A percentile compares a stretch with the other conserved stretches of the same genome.
phyloP scores from a whole-genome alignment of 257 asterid genomes.

The Henckelia pumila region DNA sequence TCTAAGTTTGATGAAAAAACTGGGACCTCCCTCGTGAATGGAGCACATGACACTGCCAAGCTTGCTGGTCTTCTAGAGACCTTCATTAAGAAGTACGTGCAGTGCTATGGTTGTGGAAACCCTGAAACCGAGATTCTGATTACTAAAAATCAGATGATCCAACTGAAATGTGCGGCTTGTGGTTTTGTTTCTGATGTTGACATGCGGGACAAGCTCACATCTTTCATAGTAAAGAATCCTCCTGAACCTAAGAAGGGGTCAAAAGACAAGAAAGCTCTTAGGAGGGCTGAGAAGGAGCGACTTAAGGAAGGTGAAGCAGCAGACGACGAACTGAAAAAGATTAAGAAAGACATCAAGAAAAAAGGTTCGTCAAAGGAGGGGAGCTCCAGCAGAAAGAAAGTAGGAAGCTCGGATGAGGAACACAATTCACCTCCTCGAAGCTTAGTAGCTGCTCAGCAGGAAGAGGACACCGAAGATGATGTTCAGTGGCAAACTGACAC shows the following conservation, averaged over 20 bases:
- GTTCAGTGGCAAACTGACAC: conserved; percentile 89
- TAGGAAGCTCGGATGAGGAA: conserved; percentile 50
- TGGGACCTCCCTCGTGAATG: conserved; percentile 74
- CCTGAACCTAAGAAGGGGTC: conserved; percentile 67
- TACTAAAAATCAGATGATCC: conserved; percentile 64
- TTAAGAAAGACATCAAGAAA: conserved; percentile 43
- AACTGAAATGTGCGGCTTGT: conserved; percentile 75
- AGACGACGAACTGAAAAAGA: conserved; percentile 70
- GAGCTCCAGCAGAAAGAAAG: conserved; percentile 44
- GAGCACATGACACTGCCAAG: conserved; percentile 74
- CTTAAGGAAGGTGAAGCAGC: conserved; percentile 81
- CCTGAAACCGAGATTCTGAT: conserved; percentile 74
- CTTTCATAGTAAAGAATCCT: conserved; percentile 73
- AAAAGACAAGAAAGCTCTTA: conserved; percentile 69
- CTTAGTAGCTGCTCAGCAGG: conserved; percentile 27
- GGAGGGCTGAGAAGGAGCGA: conserved; percentile 82
- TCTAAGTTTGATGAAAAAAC: conserved; percentile 82
- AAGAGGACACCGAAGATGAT: conserved; percentile 55
- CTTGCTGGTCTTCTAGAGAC: conserved; percentile 77
- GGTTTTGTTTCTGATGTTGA: conserved; percentile 76
- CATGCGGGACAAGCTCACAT: conserved; percentile 85
- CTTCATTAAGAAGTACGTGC: conserved; percentile 74
- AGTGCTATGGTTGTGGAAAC: conserved; percentile 77
- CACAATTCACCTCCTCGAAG: conserved; percentile 53
- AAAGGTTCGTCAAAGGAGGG: conserved; percentile 40